phyloP scores from a whole-genome alignment of 2,329 filamentous ascomycete genomes.

The Colletotrichum nymphaeae region DNA sequence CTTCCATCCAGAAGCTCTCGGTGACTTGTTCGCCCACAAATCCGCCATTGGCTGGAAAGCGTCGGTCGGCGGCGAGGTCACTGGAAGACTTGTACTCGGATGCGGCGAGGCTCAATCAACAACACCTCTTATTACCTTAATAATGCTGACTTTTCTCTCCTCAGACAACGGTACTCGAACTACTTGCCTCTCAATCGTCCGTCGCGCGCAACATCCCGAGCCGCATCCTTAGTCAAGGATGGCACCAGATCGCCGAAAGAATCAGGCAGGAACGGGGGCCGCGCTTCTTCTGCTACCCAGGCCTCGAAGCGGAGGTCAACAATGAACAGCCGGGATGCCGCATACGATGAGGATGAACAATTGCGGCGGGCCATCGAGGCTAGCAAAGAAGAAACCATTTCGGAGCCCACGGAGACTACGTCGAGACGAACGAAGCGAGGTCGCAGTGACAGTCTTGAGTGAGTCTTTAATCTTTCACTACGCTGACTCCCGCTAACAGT shows the following conservation, averaged over 20 bases:
- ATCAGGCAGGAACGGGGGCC: constrained; percentile 65
- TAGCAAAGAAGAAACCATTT: constrained; percentile 83
- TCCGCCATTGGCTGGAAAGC: not conserved
- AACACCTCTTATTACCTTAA: not conserved
- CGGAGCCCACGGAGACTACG: constrained; percentile 63
- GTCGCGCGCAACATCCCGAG: constrained; percentile 69
- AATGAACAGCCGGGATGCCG: constrained; percentile 96
- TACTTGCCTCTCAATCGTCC: constrained; percentile 70
- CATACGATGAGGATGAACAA: constrained; percentile 94
- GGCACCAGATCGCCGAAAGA: constrained; percentile 63
- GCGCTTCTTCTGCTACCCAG: constrained; percentile 61
- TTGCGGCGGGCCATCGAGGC: constrained; percentile 91
- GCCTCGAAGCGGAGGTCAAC: constrained; percentile 89
- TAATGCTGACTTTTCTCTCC: constrained; percentile 4
- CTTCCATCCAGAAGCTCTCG: constrained; percentile 15
- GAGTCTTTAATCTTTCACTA: constrained; percentile 53
- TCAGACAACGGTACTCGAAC: constrained; percentile 74
- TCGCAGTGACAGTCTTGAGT: constrained; percentile 95
- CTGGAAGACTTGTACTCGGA: not conserved
- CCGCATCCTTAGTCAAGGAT: constrained; percentile 75
- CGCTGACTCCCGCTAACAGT: constrained; percentile 13
- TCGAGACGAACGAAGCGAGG: constrained; percentile 80
- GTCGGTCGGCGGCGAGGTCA: not conserved
- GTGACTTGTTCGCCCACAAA: constrained; percentile 22
- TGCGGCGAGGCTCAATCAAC: not conserved